Evolutionary conservation across 75 land plant species (phyloP), one percentile per base, ranked within the genome.

Genomic region (Larix kaempferi): DNA sequence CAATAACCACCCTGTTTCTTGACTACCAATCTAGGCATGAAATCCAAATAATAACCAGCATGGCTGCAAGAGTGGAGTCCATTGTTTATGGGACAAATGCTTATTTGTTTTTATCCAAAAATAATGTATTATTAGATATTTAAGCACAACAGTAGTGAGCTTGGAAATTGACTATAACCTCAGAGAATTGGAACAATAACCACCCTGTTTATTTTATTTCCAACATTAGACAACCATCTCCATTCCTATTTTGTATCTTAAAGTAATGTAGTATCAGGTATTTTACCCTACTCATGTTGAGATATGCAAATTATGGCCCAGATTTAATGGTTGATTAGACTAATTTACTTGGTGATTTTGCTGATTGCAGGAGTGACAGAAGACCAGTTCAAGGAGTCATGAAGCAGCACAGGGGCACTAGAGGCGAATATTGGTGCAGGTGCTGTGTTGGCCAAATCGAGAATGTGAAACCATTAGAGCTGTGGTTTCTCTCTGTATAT

Each of bases 361-460:
- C 54, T 19, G 57, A 73, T 22, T 79, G 77, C 84, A 94, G 98
- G 98, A 39, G 98, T 92, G 73, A 94, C 98, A 0, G 98, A 94
- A 75, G 95, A 90, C 67, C 98, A 94, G 56, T 94, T 94, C 87
- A 89, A 92, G 77, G 88, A 86, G 33, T 78, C 83, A 74, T 80
- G 84, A 83, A 82, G 78, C 5, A 65, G 82, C 27, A 63, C 54
- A 11, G 33, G 33, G 33, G 33, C 33, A 1, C 72, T 80, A 72
- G 75, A 62, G 25, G 3, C 33, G 25, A 7, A 35, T 22, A 82
- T 67, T 16, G 82, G 80, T 23, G 71, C 56, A 4, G 37, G 29
- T 39, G 56, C 63, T 17, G 81, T 90, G 78, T 71, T 88, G 61
- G 92, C 90, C 64, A 88, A 90, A 39, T 77, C 88, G 10, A 86